These are phyloP conservation scores for Lasiodiplodia gonubiensis DNA, from an alignment of 2,329 filamentous ascomycete species.

Conservation along the genomic window DNA sequence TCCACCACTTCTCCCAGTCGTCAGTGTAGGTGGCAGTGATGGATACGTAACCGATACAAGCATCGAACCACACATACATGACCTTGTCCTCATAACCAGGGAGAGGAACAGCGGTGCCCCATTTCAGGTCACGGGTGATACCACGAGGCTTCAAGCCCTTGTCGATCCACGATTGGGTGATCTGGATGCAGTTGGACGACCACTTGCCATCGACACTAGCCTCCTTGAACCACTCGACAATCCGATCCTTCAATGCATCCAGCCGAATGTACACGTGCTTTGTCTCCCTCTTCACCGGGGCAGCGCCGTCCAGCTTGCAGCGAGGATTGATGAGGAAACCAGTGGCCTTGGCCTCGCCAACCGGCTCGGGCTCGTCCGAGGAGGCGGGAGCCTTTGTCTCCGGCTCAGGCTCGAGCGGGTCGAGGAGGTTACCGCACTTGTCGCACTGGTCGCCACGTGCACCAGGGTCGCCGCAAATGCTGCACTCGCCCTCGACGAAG, in stretches of 20 bases:
- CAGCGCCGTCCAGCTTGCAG: slow-evolving; percentile 88
- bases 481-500: slow-evolving; percentile 81
- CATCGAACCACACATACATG: slow-evolving; percentile 92
- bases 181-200: slow-evolving; percentile 75
- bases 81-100: slow-evolving; percentile 75
- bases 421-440: slow-evolving; percentile 56
- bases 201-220: slow-evolving; percentile 76
- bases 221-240: slow-evolving; percentile 78
- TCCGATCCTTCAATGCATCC: slow-evolving; percentile 78
- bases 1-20: slow-evolving; percentile 95
- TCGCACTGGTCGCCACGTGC: slow-evolving; percentile 62
- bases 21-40: slow-evolving; percentile 90
- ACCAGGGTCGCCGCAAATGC: slow-evolving; percentile 65
- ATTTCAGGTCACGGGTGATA: slow-evolving; percentile 91
- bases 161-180: slow-evolving; percentile 80
- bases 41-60: slow-evolving; percentile 92
- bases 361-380: slow-evolving; percentile 20
- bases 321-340: slow-evolving; percentile 60
- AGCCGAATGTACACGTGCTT: slow-evolving; percentile 91
- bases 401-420: slow-evolving; percentile 50
- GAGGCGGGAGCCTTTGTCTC: slow-evolving; percentile 18
- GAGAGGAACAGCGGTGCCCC: slow-evolving; percentile 72
- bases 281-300: slow-evolving; percentile 78
- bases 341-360: slow-evolving; percentile 27
- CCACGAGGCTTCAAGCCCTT: slow-evolving; percentile 85